A percentile compares a stretch with the other conserved stretches of the same genome.
Evolutionary conservation across 805 yeast species (phyloP).

Genomic region (Tanozyma kutaoensis): DNA sequence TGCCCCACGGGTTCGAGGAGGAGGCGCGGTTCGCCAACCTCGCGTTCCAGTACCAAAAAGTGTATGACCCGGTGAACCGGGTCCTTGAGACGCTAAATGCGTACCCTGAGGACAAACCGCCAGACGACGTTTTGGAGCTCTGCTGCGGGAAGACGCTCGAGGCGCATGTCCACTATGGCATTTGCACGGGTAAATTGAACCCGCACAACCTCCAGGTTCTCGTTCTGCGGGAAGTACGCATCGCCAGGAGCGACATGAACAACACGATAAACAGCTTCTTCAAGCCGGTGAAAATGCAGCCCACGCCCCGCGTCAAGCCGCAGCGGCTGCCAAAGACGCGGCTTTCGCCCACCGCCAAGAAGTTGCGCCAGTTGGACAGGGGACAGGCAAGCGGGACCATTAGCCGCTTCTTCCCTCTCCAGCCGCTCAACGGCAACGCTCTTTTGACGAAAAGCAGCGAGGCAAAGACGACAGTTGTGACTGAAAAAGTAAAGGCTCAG

Average conservation of each 20-base stretch:
- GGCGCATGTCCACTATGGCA: slow-evolving; percentile 32
- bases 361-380: too few relatives aligned
- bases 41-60: slow-evolving; percentile 79
- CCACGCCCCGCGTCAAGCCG: too few relatives aligned
- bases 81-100: slow-evolving; percentile 45
- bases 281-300: slow-evolving; percentile 1
- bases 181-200: slow-evolving; percentile 55
- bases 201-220: slow-evolving; percentile 45
- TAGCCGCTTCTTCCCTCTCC: too few relatives aligned
- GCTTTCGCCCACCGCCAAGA: too few relatives aligned
- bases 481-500: too few relatives aligned
- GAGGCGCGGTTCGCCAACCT: slow-evolving; percentile 57
- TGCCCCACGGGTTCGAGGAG: slow-evolving; percentile 44
- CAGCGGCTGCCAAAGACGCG: too few relatives aligned
- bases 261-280: slow-evolving; percentile 6
- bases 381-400: too few relatives aligned
- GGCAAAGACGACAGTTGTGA: too few relatives aligned
- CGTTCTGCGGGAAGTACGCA: slow-evolving; percentile 31
- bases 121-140: slow-evolving; percentile 19
- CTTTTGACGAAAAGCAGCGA: too few relatives aligned
- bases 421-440: too few relatives aligned
- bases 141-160: slow-evolving; percentile 36
- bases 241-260: too few relatives aligned
- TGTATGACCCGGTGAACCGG: slow-evolving; percentile 50
- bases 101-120: slow-evolving; percentile 33